Evolutionary conservation across 1,284 basidiomycete genomes (phyloP), one percentile per base, ranked within the genome.

Genomic region (Ceratobasidium sp.): DNA sequence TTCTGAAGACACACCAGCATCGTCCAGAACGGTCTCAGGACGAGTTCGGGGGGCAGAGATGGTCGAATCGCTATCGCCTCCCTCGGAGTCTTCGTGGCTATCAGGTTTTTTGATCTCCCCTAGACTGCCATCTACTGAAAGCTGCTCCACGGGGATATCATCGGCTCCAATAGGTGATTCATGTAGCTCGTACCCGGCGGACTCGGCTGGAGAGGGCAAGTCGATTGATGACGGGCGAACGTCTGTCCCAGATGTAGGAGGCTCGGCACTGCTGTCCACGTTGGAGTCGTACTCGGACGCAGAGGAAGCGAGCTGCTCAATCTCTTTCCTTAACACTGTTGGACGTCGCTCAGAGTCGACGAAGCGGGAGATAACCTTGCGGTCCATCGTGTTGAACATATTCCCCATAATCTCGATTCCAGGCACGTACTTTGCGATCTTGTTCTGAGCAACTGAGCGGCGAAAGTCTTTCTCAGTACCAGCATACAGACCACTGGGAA

Each of bases 31-130:
- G 14, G 67, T 73, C 23, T 55, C 67, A 23, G 73, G 72, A 3
- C 84, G 66, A 43, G 66, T 69, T 74, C 84, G 84, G 28, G 84
- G 82, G 1, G 91, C 93, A n/a, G 91, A 93, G 72, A 96, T 94
- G 0, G 95, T 97, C 11, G 94, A 96, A 79, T 97, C 95, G 78
- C 92, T 95, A 54, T 94, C 94, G 3, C 52, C 2, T 85, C 84
- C 75, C 89, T 90, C 7, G 14, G 41, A 41, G 9, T 69, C 66
- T 9, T 18, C 35, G 7, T 57, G 5, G 18, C 9, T 44, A 44
- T 18, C 43, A 44, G 43, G 55, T 38, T 58, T 30, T n/a, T 47
- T 41, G 8, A 7, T 41, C 21, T 57, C 54, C 9, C n/a, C 54
- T 47, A 57, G 23, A 18, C 16, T 43, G 18, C 28, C 46, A 23